Evolutionary conservation across 371 early-diverging fungal genomes (phyloP).

Genomic region (Coemansia sp.): DNA sequence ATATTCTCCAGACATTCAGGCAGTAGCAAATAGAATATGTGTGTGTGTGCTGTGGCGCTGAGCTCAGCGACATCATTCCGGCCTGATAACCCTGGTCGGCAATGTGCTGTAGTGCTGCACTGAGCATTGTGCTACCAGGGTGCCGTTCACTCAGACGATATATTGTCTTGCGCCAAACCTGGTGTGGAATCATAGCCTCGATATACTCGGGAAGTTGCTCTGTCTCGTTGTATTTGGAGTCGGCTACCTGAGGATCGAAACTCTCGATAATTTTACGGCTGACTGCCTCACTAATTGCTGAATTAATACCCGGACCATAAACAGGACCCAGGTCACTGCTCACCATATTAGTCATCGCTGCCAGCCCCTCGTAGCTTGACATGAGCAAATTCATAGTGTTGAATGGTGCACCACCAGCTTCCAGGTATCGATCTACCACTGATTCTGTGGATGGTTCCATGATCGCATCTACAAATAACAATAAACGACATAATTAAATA

Average conservation of each 20-base stretch:
- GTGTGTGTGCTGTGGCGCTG: conserved; percentile 61
- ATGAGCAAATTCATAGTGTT: conserved; percentile 60
- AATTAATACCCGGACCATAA: conserved; percentile 54
- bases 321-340: conserved; percentile 53
- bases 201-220: conserved; percentile 56
- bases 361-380: conserved; percentile 65
- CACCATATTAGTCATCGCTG: conserved; percentile 64
- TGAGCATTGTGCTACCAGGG: conserved; percentile 61
- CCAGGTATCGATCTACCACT: conserved; percentile 55
- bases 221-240: conserved; percentile 54
- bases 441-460: conserved; percentile 60
- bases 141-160: conserved; percentile 63
- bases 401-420: conserved; percentile 64
- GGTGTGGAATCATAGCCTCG: conserved; percentile 56
- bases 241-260: conserved; percentile 62
- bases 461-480: conserved; percentile 56
- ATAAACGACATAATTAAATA: not conserved
- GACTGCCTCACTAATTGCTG: conserved; percentile 57
- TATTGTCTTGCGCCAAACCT: conserved; percentile 62
- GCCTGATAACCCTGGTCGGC: conserved; percentile 65
- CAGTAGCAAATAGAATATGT: conserved; percentile 64
- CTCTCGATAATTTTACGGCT: conserved; percentile 58
- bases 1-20: conserved; percentile 58
- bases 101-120: conserved; percentile 63
- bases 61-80: conserved; percentile 62